Evolutionary conservation across 805 yeast genomes (phyloP), one percentile per base, ranked within the genome.

Genomic region (Ogataea saltuana): DNA sequence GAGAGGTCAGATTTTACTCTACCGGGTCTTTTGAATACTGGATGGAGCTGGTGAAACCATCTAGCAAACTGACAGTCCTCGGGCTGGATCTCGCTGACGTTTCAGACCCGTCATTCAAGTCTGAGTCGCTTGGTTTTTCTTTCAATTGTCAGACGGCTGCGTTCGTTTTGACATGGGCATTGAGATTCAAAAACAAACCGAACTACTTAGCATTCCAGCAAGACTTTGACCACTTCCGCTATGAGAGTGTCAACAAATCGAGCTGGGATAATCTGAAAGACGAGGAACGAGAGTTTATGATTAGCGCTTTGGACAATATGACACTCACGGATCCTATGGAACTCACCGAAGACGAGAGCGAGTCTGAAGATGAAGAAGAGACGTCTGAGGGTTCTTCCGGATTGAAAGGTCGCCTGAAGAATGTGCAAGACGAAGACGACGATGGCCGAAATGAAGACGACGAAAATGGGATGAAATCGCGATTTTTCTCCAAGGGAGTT

Each of bases 31-130:
- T 75, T 72, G 64, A 70, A 21, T 86, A 68, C 55, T 71, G 77
- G 66, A 59, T 88, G 26, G 74, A 75, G 8, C 64, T 82, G 7
- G 55, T 59, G 9, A 58, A 63, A 4, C 44, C 32, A 1, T 49
- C 45, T 1, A 46, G 54, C 4, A 52, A 52, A 2, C 54, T 58
- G 4, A 51, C 60, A 2, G 42, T 67, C 16, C 46, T 80, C 4
- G 76, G 75, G 1, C 60, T 72, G 4, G 59, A 58, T 3, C 59
- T 84, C 17, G 58, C 68, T 9, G 71, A 76, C 10, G 71, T 72
- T 21, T 66, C 88, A 63, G 81, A 76, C 55, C 88, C 93, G 2
- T 70, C 75, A n/a, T 82, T 86, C 58, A 80, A 82, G 56, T 72
- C 69, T 48, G 80, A 74, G 10, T 60, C 74, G 23, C 50, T 61